Conservation (phyloP, 2,329 filamentous ascomycete genomes). For the Alternaria consortialis region DNA sequence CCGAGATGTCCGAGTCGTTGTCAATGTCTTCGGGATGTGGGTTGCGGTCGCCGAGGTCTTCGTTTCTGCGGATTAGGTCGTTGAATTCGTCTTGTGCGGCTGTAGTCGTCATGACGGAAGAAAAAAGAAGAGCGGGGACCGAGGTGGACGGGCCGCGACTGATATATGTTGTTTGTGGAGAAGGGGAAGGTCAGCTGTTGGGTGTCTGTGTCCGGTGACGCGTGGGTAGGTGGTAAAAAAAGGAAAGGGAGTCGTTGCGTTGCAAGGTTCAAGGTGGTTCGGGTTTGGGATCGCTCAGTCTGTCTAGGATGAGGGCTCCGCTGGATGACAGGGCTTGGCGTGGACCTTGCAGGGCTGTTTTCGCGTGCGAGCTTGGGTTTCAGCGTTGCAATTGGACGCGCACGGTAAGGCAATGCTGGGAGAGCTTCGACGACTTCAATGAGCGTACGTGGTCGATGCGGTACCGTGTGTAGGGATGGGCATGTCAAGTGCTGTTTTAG, state of each 20-base stretch:
- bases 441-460: slow-evolving; percentile 3
- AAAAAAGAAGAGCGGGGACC: slow-evolving; percentile 20
- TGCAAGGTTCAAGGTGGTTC: slow-evolving; percentile 17
- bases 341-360: slow-evolving; percentile 18
- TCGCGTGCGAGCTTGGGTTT: slow-evolving; percentile 10
- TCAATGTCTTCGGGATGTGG: slow-evolving; percentile 61
- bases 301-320: slow-evolving; percentile 11
- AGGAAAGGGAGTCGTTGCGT: slow-evolving; percentile 14
- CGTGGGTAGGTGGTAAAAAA: slow-evolving; percentile 13
- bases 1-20: slow-evolving; percentile 69
- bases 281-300: slow-evolving; percentile 3
- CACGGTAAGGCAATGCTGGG: not conserved
- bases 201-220: slow-evolving; percentile 14
- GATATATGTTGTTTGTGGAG: slow-evolving; percentile 35
- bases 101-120: slow-evolving; percentile 52
- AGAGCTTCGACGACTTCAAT: not conserved
- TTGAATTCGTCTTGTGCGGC: slow-evolving; percentile 63
- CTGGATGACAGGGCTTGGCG: slow-evolving; percentile 26
- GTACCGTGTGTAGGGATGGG: slow-evolving; percentile 9
- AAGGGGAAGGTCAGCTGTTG: slow-evolving; percentile 1
- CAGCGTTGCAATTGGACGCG: slow-evolving; percentile 15
- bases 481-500: slow-evolving; percentile 18
- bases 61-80: slow-evolving; percentile 57
- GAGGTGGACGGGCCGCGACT: slow-evolving; percentile 13
- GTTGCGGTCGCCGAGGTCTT: slow-evolving; percentile 54